Percentiles rank a stretch among this genome's conserved stretches.
Conservation (phyloP, 768 basidiomycete species). For the Tylopilus intermedius region DNA sequence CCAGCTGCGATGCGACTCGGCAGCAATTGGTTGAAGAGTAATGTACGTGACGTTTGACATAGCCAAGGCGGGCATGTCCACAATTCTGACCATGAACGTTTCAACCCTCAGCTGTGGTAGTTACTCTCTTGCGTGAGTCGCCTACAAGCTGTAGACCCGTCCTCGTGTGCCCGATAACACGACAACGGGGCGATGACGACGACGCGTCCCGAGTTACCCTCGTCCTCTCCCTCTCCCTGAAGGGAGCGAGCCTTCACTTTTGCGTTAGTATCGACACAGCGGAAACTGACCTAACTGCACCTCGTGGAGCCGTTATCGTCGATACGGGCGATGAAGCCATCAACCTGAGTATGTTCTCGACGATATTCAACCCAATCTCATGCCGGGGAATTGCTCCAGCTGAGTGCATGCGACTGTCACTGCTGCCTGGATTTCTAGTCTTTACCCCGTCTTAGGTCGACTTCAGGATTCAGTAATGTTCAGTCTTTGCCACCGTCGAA, state of each 20-base stretch:
- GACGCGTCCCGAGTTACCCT: no score
- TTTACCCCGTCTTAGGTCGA: not conserved
- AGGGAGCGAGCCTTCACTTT: constrained; percentile 1
- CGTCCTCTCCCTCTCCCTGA: no score
- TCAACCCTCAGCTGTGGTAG: no score
- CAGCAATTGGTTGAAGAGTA: no score
- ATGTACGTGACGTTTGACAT: no score
- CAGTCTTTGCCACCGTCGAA: not conserved
- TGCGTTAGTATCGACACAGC: not conserved
- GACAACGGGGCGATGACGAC: no score
- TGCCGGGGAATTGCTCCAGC: not conserved
- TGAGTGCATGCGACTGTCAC: not conserved
- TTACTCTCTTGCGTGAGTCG: no score
- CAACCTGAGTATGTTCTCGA: not conserved
- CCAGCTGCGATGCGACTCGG: no score
- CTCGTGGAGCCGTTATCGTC: not conserved
- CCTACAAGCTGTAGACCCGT: no score
- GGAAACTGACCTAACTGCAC: not conserved
- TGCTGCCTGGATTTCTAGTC: not conserved
- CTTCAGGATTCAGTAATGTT: not conserved
- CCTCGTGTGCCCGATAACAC: no score
- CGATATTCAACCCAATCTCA: not conserved
- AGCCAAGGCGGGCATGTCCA: no score
- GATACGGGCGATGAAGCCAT: not conserved
- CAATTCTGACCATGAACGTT: no score